Evolutionary conservation across 2,329 filamentous ascomycete genomes (phyloP).

Genomic region (Nemania diffusa): DNA sequence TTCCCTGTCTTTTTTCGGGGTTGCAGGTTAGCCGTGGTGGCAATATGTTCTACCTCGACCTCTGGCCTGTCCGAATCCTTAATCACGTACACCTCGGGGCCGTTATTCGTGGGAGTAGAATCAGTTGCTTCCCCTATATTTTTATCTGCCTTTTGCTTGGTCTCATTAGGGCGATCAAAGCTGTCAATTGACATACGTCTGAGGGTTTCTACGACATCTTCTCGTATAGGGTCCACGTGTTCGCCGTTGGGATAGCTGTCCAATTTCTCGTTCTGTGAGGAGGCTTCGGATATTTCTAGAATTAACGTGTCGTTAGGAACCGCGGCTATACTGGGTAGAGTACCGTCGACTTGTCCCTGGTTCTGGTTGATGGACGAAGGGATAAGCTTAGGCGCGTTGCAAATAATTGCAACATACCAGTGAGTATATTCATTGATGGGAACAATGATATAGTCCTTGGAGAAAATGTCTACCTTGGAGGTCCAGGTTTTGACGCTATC

Average conservation of each 20-base stretch:
- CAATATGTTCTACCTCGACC: slow-evolving; percentile 32
- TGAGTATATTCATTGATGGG: slow-evolving; percentile 89
- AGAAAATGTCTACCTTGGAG: slow-evolving; percentile 82
- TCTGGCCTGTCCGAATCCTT: slow-evolving; percentile 29
- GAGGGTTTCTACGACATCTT: slow-evolving; percentile 39
- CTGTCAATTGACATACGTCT: slow-evolving; percentile 47
- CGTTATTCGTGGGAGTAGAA: slow-evolving; percentile 7
- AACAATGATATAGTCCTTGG: slow-evolving; percentile 88
- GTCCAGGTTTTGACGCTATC: slow-evolving; percentile 90
- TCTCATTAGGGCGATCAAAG: slow-evolving; percentile 28
- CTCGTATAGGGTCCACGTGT: slow-evolving; percentile 13
- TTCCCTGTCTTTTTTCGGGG: slow-evolving; percentile 48
- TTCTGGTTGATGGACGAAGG: slow-evolving; percentile 35
- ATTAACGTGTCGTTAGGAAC: slow-evolving; percentile 24
- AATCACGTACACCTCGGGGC: slow-evolving; percentile 32
- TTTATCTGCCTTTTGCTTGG: slow-evolving; percentile 39
- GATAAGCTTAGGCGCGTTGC: slow-evolving; percentile 78
- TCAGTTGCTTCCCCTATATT: slow-evolving; percentile 24
- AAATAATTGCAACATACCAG: slow-evolving; percentile 97
- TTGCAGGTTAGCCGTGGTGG: slow-evolving; percentile 30
- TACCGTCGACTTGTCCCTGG: slow-evolving; percentile 11
- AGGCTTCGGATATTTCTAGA: not conserved
- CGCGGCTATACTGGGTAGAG: slow-evolving; percentile 22
- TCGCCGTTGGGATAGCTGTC: not conserved
- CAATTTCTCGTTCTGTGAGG: not conserved